phyloP scores from a whole-genome alignment of 2,329 filamentous ascomycete genomes.

The Phialemoniopsis sp. region DNA sequence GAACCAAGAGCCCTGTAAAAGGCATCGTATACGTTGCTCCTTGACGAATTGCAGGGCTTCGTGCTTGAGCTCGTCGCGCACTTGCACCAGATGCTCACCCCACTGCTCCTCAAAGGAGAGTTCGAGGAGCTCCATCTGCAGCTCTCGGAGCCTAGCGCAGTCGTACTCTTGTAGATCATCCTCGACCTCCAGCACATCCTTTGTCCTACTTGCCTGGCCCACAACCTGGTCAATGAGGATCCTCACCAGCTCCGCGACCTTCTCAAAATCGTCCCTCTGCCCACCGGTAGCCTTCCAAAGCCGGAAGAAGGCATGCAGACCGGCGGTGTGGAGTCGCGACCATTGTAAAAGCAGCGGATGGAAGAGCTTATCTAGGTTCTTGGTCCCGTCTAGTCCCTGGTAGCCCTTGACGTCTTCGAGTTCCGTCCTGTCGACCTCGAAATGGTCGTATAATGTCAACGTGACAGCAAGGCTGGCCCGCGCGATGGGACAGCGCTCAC shows the following conservation, averaged over 20 bases:
- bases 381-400: conserved; percentile 64
- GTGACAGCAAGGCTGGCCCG: conserved; percentile 84
- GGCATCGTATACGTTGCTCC: conserved; percentile 87
- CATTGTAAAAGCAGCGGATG: conserved; percentile 86
- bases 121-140: conserved; percentile 92
- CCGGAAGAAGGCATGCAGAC: conserved; percentile 81
- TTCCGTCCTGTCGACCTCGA: conserved; percentile 84
- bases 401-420: conserved; percentile 69
- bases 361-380: conserved; percentile 79
- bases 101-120: conserved; percentile 91
- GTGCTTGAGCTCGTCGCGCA: conserved; percentile 85
- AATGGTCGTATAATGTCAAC: conserved; percentile 87
- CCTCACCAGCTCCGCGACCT: conserved; percentile 85
- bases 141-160: conserved; percentile 68
- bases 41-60: conserved; percentile 96
- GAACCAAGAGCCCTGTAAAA: conserved; percentile 91
- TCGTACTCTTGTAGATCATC: conserved; percentile 86
- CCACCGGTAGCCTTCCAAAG: conserved; percentile 91
- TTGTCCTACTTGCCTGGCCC: conserved; percentile 74
- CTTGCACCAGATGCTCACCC: conserved; percentile 83
- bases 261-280: conserved; percentile 82
- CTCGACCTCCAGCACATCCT: conserved; percentile 82
- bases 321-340: conserved; percentile 83
- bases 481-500: conserved; percentile 81
- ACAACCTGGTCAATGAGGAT: conserved; percentile 89